Base-by-base conservation (phyloP, 2,329 filamentous ascomycete species). In the Myrmaecium sp. region DNA sequence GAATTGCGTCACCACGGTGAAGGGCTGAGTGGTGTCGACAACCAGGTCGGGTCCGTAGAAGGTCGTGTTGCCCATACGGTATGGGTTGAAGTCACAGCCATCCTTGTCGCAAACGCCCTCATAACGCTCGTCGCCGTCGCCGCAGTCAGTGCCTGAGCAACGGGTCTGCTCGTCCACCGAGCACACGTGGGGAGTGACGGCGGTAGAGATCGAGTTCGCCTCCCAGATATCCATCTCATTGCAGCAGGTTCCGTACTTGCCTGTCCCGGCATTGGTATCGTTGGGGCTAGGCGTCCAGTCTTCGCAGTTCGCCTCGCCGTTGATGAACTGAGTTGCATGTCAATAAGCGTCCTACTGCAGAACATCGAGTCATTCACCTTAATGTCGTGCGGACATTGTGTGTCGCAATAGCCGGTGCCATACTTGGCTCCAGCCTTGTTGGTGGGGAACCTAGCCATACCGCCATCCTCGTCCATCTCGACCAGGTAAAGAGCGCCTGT, bases 141-240 rank as follows among this genome's bases (percentile, higher is more conserved):
- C 51, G 33, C 51, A 54, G 20, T 36, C 34, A 10, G 26, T 59
- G 31, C 62, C 69, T 0, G 45, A 44, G 57, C 70, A 75, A 30
- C 60, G 55, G 29, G 47, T 46, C 38, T 66, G 60, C 26, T 57
- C 60, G 23, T 55, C 47, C 31, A 45, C 52, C 29, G 51, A 53
- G 58, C 74, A 78, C 22, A 69, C 61, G 47, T 79, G 74, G 11
- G 74, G 69, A 5, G 74, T 78, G 43, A 62, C 62, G 27, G 73
- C 74, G 10, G 62, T 65, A 12, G 70, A 64, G 42, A 73, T 63
- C 37, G 56, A 61, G 60, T 78, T 77, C 38, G 72, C 71, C 54
- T 78, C 71, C 70, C 71, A 76, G 48, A 73, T 60, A 39, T 77
- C 72, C 63, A 78, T 71, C 50, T 77, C 73, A 22, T 63, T 53